Evolutionary conservation across 495 filamentous ascomycete species (phyloP), one percentile per base, ranked within the genome.

Genomic region (Copromyces sp.): DNA sequence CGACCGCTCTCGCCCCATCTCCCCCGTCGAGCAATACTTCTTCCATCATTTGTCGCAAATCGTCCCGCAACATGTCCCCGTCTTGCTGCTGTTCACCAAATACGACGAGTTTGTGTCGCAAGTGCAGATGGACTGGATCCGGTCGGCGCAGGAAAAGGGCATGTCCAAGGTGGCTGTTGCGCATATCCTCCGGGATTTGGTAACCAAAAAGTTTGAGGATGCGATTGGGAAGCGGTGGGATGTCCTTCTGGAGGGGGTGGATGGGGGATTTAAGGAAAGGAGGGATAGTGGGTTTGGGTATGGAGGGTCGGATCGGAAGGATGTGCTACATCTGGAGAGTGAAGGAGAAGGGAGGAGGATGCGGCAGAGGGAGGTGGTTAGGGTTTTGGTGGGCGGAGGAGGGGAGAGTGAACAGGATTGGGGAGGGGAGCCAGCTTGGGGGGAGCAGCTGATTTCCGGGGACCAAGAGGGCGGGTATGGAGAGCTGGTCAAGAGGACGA

Each of bases 61-160:
- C 11, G 69, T 76, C 0, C 73, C 77, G 2, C 73, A 70, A 0
- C 70, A 75, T 12, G 68, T 78, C 6, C 78, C 78, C 5, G 68
- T 76, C 1, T 9, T 77, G 32, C 59, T 80, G 20, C 42, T 77
- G 6, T 80, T 77, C 17, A 80, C 77, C 20, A 80, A 80, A 44
- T 80, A 80, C 17, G 77, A 80, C 6, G 78, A 80, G 65, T 80
- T 80, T 42, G 74, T 78, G 14, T 61, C 39, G 39, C 72, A 69
- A 14, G 77, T 80, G 38, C 68, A 72, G 70, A 45, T 78, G 44
- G 75, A 76, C 37, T 80, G 78, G 78, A 74, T 73, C 8, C 44
- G 37, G 16, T 69, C 72, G 9, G 75, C 75, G 12, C 35, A 75
- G 20, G 59, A 78, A 20, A 74, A 70, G 29, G 77, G 78, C 0